Conservation (phyloP, 139 green algal species). For the Coelastrella sp. region DNA sequence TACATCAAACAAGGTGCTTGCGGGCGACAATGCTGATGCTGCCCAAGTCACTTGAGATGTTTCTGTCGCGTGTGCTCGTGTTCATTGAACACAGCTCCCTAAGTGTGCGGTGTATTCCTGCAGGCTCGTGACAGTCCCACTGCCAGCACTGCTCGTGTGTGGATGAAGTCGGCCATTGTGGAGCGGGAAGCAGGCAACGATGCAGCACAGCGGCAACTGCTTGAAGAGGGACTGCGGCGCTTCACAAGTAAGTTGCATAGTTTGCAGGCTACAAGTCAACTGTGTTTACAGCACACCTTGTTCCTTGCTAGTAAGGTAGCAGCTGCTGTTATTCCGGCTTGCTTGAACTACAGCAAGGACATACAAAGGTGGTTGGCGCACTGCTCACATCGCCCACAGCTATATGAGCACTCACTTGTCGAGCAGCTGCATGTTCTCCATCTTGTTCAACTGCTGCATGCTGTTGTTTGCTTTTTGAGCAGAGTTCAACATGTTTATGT, state of each 20-base stretch:
- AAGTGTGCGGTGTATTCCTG: background rate
- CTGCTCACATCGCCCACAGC: too few species aligned
- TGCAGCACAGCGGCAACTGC: constrained; percentile 70
- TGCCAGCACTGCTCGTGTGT: constrained; percentile 87
- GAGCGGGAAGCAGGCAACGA: constrained; percentile 90
- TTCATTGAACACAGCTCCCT: background rate
- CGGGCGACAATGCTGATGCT: too few species aligned
- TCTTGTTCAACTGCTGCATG: too few species aligned
- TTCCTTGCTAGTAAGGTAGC: background rate
- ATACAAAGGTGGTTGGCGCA: too few species aligned
- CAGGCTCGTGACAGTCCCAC: constrained; percentile 84
- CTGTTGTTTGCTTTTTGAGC: too few species aligned
- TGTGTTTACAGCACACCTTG: too few species aligned
- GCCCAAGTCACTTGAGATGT: too few species aligned
- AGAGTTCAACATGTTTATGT: background rate
- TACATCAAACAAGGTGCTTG: too few species aligned
- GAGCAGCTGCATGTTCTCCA: too few species aligned
- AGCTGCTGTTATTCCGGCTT: background rate
- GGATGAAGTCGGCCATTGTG: constrained; percentile 98
- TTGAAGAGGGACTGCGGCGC: constrained; percentile 78
- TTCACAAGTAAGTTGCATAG: constrained; percentile 68
- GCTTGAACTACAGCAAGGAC: background rate
- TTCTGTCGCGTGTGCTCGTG: too few species aligned
- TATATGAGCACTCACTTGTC: too few species aligned
- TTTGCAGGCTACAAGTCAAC: background rate